Base-by-base conservation (phyloP, 306 rosid genomes). In the Vicia villosa region DNA sequence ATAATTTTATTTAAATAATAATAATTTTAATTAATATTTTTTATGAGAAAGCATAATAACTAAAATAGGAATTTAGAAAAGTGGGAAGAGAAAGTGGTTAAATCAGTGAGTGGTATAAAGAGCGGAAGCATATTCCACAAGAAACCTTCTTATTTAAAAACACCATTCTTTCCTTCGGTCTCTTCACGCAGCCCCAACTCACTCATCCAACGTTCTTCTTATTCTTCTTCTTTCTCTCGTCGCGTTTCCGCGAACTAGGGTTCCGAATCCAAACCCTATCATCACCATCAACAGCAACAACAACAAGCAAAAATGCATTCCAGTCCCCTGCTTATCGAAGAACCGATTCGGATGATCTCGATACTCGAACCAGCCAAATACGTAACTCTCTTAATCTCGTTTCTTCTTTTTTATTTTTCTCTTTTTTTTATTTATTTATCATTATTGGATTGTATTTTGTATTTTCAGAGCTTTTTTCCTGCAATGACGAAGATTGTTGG, bases 401-500 rank as follows among this genome's bases (percentile, higher is more conserved):
- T 21, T 17, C 4, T 14, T 11, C 8, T 5, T 4, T 21, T 6
- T 4, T 14, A 9, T 21, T 49, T 36, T 10, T 21, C 4, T 42
- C 26, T 0, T 10, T 42, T 19, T n/a, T 10, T 43, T 2, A 0
- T 45, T 24, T 34, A 6, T 17, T 22, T 1, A 4, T 14, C 8
- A 2, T 8, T 38, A 37, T 4, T 9, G 76, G 4, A 4, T 3
- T 28, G 5, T 57, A 9, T 52, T 26, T 69, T 42, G 38, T 17
- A 28, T 55, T 70, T 72, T 41, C 86, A 95, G 99, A 88, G 69
- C 22, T 95, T 86, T 68, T 95, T 95, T 30, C 97, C 96, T 15
- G 97, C 99, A 70, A 87, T 95, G 99, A 95, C 99, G 6, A 95
- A 87, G 86, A 91, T 95, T 67, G 97, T 95, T 40, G 99, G 99